phyloP scores from a whole-genome alignment of 495 filamentous ascomycete genomes.

The Trichocladium uniseriatum region DNA sequence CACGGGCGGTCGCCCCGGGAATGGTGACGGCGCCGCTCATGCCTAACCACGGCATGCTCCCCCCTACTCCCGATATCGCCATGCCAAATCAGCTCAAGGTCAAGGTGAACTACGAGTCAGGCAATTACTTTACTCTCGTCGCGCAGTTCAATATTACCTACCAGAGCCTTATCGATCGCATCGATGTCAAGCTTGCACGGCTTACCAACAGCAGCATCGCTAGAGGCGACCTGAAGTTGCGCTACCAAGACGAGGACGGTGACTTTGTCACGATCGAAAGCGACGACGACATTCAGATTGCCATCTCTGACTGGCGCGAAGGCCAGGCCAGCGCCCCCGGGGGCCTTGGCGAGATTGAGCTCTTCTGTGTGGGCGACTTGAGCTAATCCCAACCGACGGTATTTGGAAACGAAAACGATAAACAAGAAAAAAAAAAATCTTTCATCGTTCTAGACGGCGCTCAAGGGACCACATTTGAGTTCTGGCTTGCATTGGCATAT shows the following conservation, averaged over 20 bases:
- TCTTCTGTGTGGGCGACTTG: constrained; percentile 48
- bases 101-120: constrained; percentile 77
- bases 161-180: constrained; percentile 87
- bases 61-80: constrained; percentile 42
- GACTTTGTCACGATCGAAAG: constrained; percentile 88
- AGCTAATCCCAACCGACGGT: neutral
- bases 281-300: constrained; percentile 89
- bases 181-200: constrained; percentile 84
- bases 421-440: neutral
- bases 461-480: neutral
- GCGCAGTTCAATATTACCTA: constrained; percentile 89
- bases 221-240: constrained; percentile 66
- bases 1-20: constrained; percentile 21
- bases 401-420: neutral
- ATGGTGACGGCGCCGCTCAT: constrained; percentile 27
- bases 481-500: constrained; percentile 3
- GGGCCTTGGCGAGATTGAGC: constrained; percentile 74
- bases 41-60: constrained; percentile 29
- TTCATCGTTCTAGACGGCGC: neutral
- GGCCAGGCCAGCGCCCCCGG: constrained; percentile 57
- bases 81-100: constrained; percentile 83
- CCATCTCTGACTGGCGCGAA: constrained; percentile 87
- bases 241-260: constrained; percentile 86
- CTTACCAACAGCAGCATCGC: constrained; percentile 73
- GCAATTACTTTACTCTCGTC: constrained; percentile 79